phyloP scores from a whole-genome alignment of 345 rosid species.

The Punica granatum region DNA sequence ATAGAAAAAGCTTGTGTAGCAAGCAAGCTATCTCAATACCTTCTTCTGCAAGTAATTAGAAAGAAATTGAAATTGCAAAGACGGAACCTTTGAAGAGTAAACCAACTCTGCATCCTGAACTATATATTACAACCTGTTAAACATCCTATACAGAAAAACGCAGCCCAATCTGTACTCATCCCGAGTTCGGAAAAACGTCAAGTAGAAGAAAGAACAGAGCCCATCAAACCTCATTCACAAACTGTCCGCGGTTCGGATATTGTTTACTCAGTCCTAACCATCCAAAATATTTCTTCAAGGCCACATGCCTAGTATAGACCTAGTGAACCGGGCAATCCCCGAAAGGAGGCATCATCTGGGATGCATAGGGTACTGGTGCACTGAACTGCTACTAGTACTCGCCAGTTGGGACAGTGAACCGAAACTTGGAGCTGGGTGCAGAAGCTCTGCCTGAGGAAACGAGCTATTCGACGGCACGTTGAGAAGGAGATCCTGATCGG shows the following conservation, averaged over 20 bases:
- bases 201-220: constrained; percentile 19
- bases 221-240: constrained; percentile 45
- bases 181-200: constrained; percentile 25
- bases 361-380: constrained; percentile 28
- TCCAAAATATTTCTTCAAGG: neutral
- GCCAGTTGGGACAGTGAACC: constrained; percentile 35
- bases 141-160: constrained; percentile 45
- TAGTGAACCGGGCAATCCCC: neutral
- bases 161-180: constrained; percentile 25
- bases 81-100: neutral
- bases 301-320: neutral
- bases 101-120: constrained; percentile 1
- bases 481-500: constrained; percentile 80
- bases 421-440: constrained; percentile 36
- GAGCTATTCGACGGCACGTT: constrained; percentile 78
- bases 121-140: constrained; percentile 12
- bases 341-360: constrained; percentile 21
- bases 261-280: neutral
- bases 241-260: constrained; percentile 9
- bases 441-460: constrained; percentile 91
- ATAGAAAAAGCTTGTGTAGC: neutral
- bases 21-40: neutral
- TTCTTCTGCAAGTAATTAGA: constrained; percentile 1
- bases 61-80: neutral
- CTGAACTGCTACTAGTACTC: constrained; percentile 57